Evolutionary conservation across 768 basidiomycete species (phyloP), one percentile per base, ranked within the genome.

Genomic region (Lactarius hatsudake): DNA sequence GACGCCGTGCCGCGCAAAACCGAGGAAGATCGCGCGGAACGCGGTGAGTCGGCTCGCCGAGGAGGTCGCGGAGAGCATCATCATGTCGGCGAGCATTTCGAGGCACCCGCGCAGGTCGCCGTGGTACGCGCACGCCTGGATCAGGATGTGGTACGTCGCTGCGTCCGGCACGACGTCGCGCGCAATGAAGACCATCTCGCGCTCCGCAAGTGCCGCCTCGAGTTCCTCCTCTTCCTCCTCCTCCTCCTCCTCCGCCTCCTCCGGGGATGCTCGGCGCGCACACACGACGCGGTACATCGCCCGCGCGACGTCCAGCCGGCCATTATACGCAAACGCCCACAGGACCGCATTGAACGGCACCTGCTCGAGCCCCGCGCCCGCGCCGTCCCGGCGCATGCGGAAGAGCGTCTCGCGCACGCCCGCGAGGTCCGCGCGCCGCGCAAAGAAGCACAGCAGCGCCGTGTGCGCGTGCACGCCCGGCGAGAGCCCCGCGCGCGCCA

Each of bases 11-110:
- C 83, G 84, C 8, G 81, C 78, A 74, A 93, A 94, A 1, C 90
- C 92, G 20, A 89, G 81, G 73, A 95, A 93, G 48, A 95, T 74
- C 20, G 84, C 84, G 26, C 90, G 85, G 74, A 88, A 94, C 38
- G 86, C 79, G 26, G 82, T 76, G 57, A 54, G 48, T 4, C 51
- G 51, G 56, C 45, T 62, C 9, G 84, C 73, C 1, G 80, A 62
- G 5, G 75, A 75, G 23, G 73, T 67, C 3, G 78, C 73, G 23
- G 74, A 36, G 76, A 90, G 73, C 88, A n/a, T n/a, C n/a, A n/a
- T n/a, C n/a, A 93, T 87, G 68, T 93, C 90, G 53, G 81, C 76
- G 72, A 93, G 87, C 59, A 87, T 79, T 17, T 78, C 73, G 48
- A 94, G 78, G 2, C 84, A 81, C 8, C 78, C 75, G 32, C 74